phyloP scores from a whole-genome alignment of 805 yeast species.

The Blastobotrys peoriensis region DNA sequence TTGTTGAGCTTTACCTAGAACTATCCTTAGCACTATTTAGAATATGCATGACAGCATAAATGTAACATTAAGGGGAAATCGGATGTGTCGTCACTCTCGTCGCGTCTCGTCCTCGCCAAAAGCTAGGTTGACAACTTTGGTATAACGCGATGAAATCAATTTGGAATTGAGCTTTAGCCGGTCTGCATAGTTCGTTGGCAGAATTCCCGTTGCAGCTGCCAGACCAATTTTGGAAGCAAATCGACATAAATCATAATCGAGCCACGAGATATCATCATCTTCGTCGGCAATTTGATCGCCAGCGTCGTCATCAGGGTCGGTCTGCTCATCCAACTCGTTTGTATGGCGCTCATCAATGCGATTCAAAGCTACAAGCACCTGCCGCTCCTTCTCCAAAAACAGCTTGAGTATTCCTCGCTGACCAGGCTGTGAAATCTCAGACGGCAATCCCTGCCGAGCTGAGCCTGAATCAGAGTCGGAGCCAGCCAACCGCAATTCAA shows the following conservation, averaged over 20 bases:
- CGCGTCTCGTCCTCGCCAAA: too few relatives aligned
- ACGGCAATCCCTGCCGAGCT: constrained; percentile 7
- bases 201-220: constrained; percentile 32
- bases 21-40: too few relatives aligned
- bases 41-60: too few relatives aligned
- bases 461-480: constrained; percentile 27
- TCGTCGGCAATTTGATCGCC: background rate
- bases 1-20: too few relatives aligned
- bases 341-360: constrained; percentile 3
- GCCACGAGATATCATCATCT: constrained; percentile 5
- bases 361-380: background rate
- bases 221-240: constrained; percentile 36
- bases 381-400: background rate
- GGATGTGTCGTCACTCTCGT: too few relatives aligned
- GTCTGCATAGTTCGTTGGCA: constrained; percentile 23
- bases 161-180: constrained; percentile 36
- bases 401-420: background rate
- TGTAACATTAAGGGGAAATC: too few relatives aligned
- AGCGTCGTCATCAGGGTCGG: constrained; percentile 32
- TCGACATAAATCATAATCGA: constrained; percentile 40
- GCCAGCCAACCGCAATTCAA: constrained; percentile 33
- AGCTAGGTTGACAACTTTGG: background rate
- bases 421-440: constrained; percentile 11
- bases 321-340: constrained; percentile 3
- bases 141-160: constrained; percentile 13